A percentile compares a stretch with the other conserved stretches of the same genome.
phyloP scores from a whole-genome alignment of 2,329 filamentous ascomycete species.

The Aspergillus carbonarius region DNA sequence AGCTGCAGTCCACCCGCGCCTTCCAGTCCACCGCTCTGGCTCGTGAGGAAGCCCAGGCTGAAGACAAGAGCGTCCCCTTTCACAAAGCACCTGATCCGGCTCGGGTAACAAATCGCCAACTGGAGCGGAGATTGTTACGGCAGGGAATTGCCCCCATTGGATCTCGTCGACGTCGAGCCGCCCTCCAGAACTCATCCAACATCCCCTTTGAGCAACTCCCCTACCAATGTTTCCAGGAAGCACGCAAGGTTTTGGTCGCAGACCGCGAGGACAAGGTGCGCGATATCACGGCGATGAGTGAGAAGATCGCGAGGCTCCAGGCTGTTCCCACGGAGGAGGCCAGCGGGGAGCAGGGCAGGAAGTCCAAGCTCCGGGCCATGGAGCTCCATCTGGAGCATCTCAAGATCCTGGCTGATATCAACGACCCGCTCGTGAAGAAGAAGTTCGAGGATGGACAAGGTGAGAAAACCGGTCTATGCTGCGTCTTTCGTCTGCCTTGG shows the following conservation, averaged over 20 bases:
- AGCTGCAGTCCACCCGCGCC: conserved; percentile 43
- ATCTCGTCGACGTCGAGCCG: conserved; percentile 77
- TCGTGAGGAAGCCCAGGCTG: conserved; percentile 47
- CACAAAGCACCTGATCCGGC: conserved; percentile 58
- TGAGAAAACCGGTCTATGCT: conserved; percentile 37
- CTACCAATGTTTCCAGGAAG: conserved; percentile 98
- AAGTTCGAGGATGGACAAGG: conserved; percentile 88
- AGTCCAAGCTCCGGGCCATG: conserved; percentile 68
- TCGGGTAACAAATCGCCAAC: conserved; percentile 62
- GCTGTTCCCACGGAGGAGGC: conserved; percentile 57
- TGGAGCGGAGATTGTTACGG: conserved; percentile 68
- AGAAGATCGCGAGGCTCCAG: conserved; percentile 67
- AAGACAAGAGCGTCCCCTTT: conserved; percentile 40
- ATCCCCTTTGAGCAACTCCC: conserved; percentile 91
- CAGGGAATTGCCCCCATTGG: conserved; percentile 72
- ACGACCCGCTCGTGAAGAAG: conserved; percentile 91
- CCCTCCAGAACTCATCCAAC: conserved; percentile 62
- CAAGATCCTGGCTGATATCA: conserved; percentile 90
- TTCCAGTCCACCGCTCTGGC: conserved; percentile 49
- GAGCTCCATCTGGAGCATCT: conserved; percentile 69
- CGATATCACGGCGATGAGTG: conserved; percentile 66
- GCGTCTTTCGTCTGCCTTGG: neutral
- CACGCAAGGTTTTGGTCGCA: conserved; percentile 73
- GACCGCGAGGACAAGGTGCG: conserved; percentile 80
- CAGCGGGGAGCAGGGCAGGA: conserved; percentile 65